Evolutionary conservation across 345 rosid genomes (phyloP), one percentile per base, ranked within the genome.

Genomic region (Euphorbia peplus): DNA sequence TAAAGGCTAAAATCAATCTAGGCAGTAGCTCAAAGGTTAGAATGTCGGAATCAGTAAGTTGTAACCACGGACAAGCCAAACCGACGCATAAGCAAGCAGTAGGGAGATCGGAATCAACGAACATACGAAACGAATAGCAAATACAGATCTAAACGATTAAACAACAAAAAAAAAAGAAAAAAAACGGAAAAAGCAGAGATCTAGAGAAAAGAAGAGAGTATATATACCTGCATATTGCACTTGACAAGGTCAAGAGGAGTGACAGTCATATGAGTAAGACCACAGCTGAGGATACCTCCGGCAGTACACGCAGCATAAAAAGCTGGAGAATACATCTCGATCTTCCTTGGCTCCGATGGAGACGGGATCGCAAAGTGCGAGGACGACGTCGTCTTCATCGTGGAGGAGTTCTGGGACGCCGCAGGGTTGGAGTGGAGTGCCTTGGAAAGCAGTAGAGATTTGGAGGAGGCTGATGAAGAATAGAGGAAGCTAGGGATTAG

Each of bases 211-310:
- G n/a, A 14, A n/a, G n/a, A n/a, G n/a, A n/a, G n/a, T n/a, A n/a
- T n/a, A n/a, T n/a, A n/a, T 52, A 92, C 99, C 97, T 95, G 99
- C 98, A 95, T 95, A 76, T 95, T 95, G 67, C 99, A 92, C 84
- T 95, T 95, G 88, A 95, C 97, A 32, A 92, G 96, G 75, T 95
- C 99, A 68, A 95, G 99, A 68, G 99, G 99, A 67, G 99, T 95
- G 70, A 95, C 89, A 50, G 91, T 24, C 97, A 42, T 95, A 79
- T 95, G 99, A 76, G 99, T 95, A 44, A 87, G 85, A 52, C 98
- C 99, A 61, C 98, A 95, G 87, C 99, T 84, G 71, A 95, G 81
- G 51, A 90, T 86, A 26, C 99, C 99, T 13, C 98, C 99, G 47
- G 63, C 60, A 8, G 98, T 92, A 64, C 98, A 90, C 1, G 99